phyloP scores from a whole-genome alignment of 2,329 filamentous ascomycete genomes.

The Boeremia lycopersici region DNA sequence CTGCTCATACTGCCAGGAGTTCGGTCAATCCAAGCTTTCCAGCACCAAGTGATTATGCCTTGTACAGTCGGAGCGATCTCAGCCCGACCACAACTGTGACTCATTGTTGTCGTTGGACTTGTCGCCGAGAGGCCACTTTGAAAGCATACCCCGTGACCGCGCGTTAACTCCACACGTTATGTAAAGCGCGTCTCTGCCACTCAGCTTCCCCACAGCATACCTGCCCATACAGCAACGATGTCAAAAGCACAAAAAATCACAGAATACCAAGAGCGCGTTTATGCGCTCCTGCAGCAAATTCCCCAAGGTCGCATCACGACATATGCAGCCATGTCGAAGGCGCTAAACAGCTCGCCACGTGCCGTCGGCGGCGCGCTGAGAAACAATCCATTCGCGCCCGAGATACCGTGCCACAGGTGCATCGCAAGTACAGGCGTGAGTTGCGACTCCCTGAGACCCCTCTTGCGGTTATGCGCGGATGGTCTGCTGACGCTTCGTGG shows the following conservation, averaged over 20 bases:
- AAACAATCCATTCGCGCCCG: constrained; percentile 80
- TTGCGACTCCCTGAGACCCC: not conserved
- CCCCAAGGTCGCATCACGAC: constrained; percentile 77
- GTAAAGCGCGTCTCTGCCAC: constrained; percentile 10
- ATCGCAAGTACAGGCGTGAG: constrained; percentile 72
- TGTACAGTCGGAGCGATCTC: not conserved
- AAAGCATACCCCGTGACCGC: constrained; percentile 43
- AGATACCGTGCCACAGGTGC: constrained; percentile 81
- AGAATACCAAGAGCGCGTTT: constrained; percentile 59
- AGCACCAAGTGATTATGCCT: not conserved
- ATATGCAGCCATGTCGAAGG: constrained; percentile 73
- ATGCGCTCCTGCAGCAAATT: constrained; percentile 75
- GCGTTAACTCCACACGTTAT: constrained; percentile 22
- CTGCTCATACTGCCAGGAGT: not conserved
- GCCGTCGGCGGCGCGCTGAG: constrained; percentile 80
- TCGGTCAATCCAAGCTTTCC: not conserved
- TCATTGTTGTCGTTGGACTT: not conserved
- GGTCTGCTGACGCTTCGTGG: not conserved
- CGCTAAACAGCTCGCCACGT: constrained; percentile 72
- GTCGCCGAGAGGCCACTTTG: constrained; percentile 35
- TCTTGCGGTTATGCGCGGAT: no score
- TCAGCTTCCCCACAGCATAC: not conserved
- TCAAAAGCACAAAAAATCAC: constrained; percentile 38
- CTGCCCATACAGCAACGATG: constrained; percentile 21
- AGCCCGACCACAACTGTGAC: not conserved